Evolutionary conservation across 805 yeast species (phyloP).

Genomic region (Yamadazyma takamatsuzukensis): DNA sequence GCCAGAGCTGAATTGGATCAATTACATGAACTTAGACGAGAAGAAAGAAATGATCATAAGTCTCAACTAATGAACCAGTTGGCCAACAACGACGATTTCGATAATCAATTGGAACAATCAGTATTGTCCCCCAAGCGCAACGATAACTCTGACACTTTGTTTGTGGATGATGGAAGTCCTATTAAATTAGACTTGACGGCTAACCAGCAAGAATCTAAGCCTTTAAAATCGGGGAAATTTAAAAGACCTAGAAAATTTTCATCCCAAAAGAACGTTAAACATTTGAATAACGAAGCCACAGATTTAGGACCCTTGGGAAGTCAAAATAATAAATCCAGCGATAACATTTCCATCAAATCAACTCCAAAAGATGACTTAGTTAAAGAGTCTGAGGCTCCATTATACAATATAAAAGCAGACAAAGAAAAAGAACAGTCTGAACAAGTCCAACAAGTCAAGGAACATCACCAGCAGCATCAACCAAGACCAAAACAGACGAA

Average conservation of each 20-base stretch:
- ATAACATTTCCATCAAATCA: constrained; percentile 17
- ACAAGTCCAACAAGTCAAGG: constrained; percentile 1
- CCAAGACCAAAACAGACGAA: constrained; percentile 11
- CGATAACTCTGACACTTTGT: constrained; percentile 24
- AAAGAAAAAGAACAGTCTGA: no score
- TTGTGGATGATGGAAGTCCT: constrained; percentile 23
- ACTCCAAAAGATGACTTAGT: constrained; percentile 28
- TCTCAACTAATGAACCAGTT: constrained; percentile 40
- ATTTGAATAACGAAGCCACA: constrained; percentile 17
- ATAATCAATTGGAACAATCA: constrained; percentile 32
- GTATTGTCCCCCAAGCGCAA: constrained; percentile 21
- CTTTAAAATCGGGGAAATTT: constrained; percentile 10
- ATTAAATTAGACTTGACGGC: constrained; percentile 6
- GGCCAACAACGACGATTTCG: constrained; percentile 30
- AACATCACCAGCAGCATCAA: neutral
- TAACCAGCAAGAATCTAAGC: neutral
- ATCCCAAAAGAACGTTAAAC: constrained; percentile 27
- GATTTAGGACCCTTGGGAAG: constrained; percentile 26
- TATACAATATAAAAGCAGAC: constrained; percentile 37
- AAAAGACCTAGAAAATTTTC: constrained; percentile 28
- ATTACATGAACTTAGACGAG: constrained; percentile 29
- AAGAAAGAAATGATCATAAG: constrained; percentile 28
- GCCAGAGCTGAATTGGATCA: constrained; percentile 18
- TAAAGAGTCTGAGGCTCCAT: constrained; percentile 51
- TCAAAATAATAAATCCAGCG: constrained; percentile 11